A percentile compares a stretch with the other conserved stretches of the same genome.
Conservation (phyloP, 176 grass and related monocot species). For the Dactylis glomerata region DNA sequence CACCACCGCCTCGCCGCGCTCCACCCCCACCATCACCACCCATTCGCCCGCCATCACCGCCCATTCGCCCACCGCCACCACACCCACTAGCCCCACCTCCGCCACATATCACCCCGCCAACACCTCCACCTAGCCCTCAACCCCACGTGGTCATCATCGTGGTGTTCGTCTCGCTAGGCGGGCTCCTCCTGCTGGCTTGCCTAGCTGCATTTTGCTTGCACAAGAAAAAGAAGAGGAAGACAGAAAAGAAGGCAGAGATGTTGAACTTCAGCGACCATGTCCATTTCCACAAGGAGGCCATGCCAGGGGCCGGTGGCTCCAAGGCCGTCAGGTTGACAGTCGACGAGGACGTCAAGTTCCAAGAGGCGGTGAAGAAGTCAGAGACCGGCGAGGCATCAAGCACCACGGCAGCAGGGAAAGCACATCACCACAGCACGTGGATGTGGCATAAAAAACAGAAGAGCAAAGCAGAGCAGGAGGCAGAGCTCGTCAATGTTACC, state of each 20-base stretch:
- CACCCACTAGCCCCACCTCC: conserved; percentile 13
- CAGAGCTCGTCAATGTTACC: conserved; percentile 41
- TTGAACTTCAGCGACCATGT: conserved; percentile 54
- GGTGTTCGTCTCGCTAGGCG: conserved; percentile 59
- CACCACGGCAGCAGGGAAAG: background rate
- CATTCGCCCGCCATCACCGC: conserved; percentile 39
- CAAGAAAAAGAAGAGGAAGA: conserved; percentile 55
- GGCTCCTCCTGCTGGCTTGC: conserved; percentile 63
- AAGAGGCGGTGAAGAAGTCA: conserved; percentile 48
- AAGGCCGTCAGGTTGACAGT: conserved; percentile 29
- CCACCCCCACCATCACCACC: conserved; percentile 25
- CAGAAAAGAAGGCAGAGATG: conserved; percentile 33
- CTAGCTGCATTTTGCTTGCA: conserved; percentile 64
- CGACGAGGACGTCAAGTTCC: conserved; percentile 69
- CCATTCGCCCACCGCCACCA: conserved; percentile 8
- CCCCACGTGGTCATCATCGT: conserved; percentile 63
- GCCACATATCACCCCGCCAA: conserved; percentile 11
- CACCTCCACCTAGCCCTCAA: conserved; percentile 45
- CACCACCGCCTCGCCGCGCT: background rate
- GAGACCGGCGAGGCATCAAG: conserved; percentile 14
- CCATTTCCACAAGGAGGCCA: conserved; percentile 47
- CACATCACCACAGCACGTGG: conserved; percentile 18
- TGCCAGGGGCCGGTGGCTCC: conserved; percentile 35
- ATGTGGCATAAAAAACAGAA: conserved; percentile 47
- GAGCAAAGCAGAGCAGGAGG: conserved; percentile 14